Evolutionary conservation across 2,329 filamentous ascomycete species (phyloP).

Genomic region (Fusarium xylarioides): DNA sequence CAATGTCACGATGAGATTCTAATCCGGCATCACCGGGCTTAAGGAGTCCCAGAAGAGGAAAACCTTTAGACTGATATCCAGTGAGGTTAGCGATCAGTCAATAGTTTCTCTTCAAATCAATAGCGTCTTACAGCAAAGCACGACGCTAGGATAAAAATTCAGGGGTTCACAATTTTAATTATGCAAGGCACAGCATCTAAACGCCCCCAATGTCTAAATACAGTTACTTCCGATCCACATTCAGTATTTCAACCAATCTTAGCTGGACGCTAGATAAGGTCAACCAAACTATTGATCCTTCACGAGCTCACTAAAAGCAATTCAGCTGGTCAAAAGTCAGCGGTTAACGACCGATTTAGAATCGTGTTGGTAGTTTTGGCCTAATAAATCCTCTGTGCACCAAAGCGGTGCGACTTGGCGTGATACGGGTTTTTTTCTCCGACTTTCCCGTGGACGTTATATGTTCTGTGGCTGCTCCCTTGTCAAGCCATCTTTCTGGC

Average conservation of each 20-base stretch:
- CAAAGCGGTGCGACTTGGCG: not conserved
- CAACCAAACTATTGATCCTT: not conserved
- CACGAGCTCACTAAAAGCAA: not conserved
- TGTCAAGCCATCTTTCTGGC: not conserved
- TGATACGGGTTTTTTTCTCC: not conserved
- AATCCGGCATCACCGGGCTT: not conserved
- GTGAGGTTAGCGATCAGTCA: not conserved
- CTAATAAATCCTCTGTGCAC: not conserved
- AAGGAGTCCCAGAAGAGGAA: not conserved
- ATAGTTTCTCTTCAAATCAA: not conserved
- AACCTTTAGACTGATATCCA: not conserved
- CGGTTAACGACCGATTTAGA: not conserved
- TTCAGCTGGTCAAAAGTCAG: not conserved
- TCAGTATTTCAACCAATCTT: not conserved
- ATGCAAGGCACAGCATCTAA: not conserved
- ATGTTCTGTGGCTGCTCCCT: not conserved
- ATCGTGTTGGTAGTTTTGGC: not conserved
- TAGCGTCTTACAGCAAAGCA: not conserved
- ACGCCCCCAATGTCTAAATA: not conserved
- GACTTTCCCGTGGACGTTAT: not conserved
- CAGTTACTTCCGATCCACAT: not conserved
- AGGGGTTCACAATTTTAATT: not conserved
- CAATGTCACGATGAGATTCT: fast-evolving
- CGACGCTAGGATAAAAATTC: not conserved
- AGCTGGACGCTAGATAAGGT: not conserved